Evolutionary conservation across 2,329 filamentous ascomycete genomes (phyloP).

Genomic region (Thielaviopsis ethacetica): DNA sequence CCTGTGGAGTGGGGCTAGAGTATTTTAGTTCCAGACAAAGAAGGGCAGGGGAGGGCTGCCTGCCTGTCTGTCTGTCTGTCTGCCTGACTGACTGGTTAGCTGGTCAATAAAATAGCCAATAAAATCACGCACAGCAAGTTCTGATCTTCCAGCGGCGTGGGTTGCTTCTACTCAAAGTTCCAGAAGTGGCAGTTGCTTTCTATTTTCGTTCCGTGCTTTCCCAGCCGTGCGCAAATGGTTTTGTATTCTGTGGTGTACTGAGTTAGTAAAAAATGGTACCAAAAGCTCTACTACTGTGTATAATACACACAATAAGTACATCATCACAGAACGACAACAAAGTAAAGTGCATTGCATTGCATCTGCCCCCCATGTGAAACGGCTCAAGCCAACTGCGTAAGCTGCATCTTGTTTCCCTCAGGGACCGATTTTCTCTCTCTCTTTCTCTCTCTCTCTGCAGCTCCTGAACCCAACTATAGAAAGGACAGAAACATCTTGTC

Average conservation of each 20-base stretch:
- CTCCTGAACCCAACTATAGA: neutral
- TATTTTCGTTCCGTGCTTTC: neutral
- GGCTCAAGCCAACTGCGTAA: neutral
- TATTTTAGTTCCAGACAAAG: neutral
- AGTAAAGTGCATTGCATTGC: neutral
- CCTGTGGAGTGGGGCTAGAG: conserved; percentile 11
- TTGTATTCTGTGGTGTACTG: neutral
- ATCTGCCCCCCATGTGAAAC: neutral
- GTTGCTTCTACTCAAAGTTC: neutral
- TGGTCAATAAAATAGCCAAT: neutral
- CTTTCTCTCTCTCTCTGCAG: neutral
- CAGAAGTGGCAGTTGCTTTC: neutral
- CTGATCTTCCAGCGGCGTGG: neutral
- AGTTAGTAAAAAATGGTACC: too few species aligned
- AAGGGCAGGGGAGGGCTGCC: neutral
- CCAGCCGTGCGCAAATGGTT: neutral
- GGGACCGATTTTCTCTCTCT: neutral
- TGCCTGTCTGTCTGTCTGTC: too few species aligned
- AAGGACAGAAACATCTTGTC: neutral
- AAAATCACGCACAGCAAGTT: neutral
- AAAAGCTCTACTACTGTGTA: neutral
- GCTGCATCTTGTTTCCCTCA: neutral
- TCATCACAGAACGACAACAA: neutral
- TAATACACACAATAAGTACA: neutral
- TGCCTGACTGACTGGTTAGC: too few species aligned